Conservation (phyloP, 306 rosid species). For the Carpinus fangiana region DNA sequence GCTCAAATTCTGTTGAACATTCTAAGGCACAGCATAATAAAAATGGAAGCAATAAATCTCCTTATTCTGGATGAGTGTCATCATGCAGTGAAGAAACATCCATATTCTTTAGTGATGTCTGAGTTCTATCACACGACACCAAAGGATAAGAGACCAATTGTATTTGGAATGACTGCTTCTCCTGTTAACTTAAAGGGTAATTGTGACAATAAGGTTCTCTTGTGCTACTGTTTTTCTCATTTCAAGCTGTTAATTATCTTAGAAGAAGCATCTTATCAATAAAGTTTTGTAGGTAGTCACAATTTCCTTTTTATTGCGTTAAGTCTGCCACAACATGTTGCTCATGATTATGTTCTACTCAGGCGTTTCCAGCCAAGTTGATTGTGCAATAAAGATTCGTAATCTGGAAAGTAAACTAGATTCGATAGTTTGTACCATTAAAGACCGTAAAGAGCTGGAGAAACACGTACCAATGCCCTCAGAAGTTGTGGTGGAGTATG, state of each 20-base stretch:
- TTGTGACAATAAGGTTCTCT: conserved; percentile 25
- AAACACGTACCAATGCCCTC: conserved; percentile 98
- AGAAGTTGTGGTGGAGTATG: conserved; percentile 87
- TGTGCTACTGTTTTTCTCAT: conserved; percentile 13
- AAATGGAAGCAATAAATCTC: conserved; percentile 88
- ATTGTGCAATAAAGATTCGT: conserved; percentile 96
- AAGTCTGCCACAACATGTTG: background rate
- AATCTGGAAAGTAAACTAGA: conserved; percentile 99
- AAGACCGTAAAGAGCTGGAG: conserved; percentile 97
- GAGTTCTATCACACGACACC: conserved; percentile 97
- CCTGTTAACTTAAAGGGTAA: conserved; percentile 96
- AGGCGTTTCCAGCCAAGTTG: conserved; percentile 98
- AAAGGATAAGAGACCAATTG: conserved; percentile 84
- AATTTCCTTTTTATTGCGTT: background rate
- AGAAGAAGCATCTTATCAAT: background rate
- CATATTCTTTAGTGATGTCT: conserved; percentile 96
- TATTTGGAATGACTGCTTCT: conserved; percentile 99
- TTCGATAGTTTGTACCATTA: conserved; percentile 90
- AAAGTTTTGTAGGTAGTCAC: background rate
- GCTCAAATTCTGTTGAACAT: conserved; percentile 98
- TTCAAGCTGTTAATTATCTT: conserved; percentile 17
- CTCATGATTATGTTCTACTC: conserved; percentile 42
- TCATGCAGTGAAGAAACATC: conserved; percentile 99
- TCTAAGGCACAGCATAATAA: conserved; percentile 95
- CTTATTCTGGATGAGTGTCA: conserved; percentile 96